phyloP scores from a whole-genome alignment of 2,329 filamentous ascomycete genomes.

The Cytospora piceae region DNA sequence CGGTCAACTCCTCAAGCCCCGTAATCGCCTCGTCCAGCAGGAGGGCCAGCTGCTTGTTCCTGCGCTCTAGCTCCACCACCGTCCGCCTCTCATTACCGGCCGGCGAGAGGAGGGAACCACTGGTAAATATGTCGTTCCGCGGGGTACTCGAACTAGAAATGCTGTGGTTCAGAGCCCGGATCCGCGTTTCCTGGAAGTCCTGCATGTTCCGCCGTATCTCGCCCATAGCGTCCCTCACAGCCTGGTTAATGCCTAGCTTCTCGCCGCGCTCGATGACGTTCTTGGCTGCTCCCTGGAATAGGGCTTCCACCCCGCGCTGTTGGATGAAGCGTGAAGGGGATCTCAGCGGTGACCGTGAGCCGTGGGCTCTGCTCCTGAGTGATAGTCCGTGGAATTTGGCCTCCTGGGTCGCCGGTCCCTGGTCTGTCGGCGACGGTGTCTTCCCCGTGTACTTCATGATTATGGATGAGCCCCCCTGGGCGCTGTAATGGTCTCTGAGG shows the following conservation, averaged over 20 bases:
- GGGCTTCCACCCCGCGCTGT: constrained; percentile 66
- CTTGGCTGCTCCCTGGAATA: constrained; percentile 77
- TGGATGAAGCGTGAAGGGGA: constrained; percentile 55
- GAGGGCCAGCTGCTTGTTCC: constrained; percentile 68
- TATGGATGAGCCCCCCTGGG: constrained; percentile 64
- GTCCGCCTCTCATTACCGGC: constrained; percentile 38
- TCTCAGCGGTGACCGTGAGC: constrained; percentile 49
- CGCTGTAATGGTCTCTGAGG: constrained; percentile 66
- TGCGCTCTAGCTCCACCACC: constrained; percentile 59
- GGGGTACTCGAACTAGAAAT: constrained; percentile 43
- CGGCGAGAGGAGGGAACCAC: constrained; percentile 32
- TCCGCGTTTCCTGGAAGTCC: constrained; percentile 61
- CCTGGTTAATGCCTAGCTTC: constrained; percentile 78
- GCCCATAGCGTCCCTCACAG: constrained; percentile 77
- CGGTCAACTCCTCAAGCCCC: constrained; percentile 64
- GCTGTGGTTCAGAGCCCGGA: not conserved
- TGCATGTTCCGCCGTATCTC: constrained; percentile 80
- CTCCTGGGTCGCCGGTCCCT: constrained; percentile 41
- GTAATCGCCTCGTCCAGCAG: constrained; percentile 71
- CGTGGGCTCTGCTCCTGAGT: constrained; percentile 47
- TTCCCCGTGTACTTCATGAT: constrained; percentile 73
- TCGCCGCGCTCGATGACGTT: constrained; percentile 74
- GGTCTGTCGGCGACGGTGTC: constrained; percentile 43
- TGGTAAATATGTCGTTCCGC: constrained; percentile 29
- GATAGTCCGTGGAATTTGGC: constrained; percentile 39